Conservation (phyloP, 345 rosid genomes). For the rapeseed (Brassica napus) region DNA sequence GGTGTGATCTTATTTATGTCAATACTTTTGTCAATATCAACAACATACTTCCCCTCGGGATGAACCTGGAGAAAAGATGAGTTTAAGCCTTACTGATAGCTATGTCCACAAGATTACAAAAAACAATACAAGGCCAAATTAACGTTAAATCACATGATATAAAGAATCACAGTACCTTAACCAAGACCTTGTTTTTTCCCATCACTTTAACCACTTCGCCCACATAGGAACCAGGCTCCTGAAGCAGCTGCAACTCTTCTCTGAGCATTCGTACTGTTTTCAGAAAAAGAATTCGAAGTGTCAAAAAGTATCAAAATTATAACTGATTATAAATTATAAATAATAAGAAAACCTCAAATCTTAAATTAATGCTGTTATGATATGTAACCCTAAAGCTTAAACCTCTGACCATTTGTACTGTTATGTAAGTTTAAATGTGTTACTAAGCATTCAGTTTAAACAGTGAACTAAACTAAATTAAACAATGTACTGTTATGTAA, state of each 20-base stretch:
- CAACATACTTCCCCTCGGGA: constrained; percentile 98
- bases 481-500: no score
- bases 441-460: neutral
- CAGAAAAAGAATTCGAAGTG: neutral
- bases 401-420: neutral
- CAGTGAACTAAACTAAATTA: neutral
- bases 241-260: constrained; percentile 96
- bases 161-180: constrained; percentile 57
- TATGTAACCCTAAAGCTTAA: neutral
- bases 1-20: constrained; percentile 95
- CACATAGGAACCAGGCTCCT: constrained; percentile 98
- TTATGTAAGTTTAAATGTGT: neutral
- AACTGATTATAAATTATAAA: neutral
- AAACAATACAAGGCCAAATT: neutral
- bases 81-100: neutral
- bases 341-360: neutral
- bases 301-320: constrained; percentile 9
- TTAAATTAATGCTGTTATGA: neutral
- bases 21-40: constrained; percentile 90
- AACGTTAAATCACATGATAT: neutral
- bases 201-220: constrained; percentile 99
- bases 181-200: constrained; percentile 97
- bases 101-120: neutral
- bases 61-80: constrained; percentile 62
- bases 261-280: constrained; percentile 85